Conservation (phyloP, 192 early-diverging fungal species). For the Funneliformis mosseae region DNA sequence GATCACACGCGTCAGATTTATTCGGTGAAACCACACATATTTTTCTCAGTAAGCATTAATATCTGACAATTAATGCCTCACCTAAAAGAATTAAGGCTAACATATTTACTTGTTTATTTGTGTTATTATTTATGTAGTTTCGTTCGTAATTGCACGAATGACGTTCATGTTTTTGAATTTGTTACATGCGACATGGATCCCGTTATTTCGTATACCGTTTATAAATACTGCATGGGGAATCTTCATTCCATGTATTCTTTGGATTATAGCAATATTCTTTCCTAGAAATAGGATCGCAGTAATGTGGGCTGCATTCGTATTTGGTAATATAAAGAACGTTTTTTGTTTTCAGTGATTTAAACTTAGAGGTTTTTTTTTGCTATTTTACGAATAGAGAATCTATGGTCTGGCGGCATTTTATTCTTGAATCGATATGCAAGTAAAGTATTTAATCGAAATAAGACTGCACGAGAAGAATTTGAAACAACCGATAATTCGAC, state of each 20-base stretch:
- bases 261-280: slow-evolving; percentile 10
- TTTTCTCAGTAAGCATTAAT: neutral
- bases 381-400: too few species aligned
- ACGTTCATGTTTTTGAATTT: neutral
- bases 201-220: slow-evolving; percentile 24
- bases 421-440: neutral
- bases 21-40: neutral
- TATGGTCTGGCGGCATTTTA: neutral
- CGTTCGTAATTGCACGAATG: slow-evolving; percentile 12
- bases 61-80: neutral
- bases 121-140: neutral
- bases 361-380: neutral
- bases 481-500: neutral
- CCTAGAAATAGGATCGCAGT: neutral
- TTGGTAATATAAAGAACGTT: slow-evolving; percentile 20
- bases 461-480: neutral
- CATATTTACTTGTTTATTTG: neutral
- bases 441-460: neutral
- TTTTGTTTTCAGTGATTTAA: neutral
- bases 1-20: slow-evolving; percentile 24
- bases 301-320: slow-evolving; percentile 3
- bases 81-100: neutral
- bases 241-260: slow-evolving; percentile 20
- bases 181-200: slow-evolving; percentile 1
- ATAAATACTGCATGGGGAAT: slow-evolving; percentile 18